Conservation (phyloP, 352 stramenopile species). For the Phytophthora capsici region DNA sequence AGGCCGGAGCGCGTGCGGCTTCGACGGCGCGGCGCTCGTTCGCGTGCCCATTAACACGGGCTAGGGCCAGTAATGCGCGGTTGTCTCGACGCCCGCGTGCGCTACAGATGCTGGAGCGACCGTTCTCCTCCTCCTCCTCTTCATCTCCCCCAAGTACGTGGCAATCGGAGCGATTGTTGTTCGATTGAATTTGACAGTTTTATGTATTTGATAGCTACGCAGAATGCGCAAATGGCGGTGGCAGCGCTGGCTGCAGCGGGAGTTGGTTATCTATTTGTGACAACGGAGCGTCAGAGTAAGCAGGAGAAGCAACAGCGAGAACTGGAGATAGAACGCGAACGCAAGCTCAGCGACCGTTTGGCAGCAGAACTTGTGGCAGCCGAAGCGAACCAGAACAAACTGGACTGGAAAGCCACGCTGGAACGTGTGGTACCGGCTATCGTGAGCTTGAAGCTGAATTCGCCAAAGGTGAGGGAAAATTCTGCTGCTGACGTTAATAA, state of each 20-base stretch:
- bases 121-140: slow-evolving; percentile 25
- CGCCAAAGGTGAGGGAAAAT: slow-evolving; percentile 62
- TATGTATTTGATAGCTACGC: slow-evolving; percentile 20
- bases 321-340: slow-evolving; percentile 67
- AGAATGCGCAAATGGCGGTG: slow-evolving; percentile 34
- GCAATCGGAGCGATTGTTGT: background rate
- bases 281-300: slow-evolving; percentile 46
- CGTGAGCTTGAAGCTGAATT: slow-evolving; percentile 90
- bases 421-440: slow-evolving; percentile 87
- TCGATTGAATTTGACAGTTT: background rate
- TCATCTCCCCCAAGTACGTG: slow-evolving; percentile 31
- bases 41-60: slow-evolving; percentile 1
- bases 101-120: slow-evolving; percentile 23
- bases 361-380: slow-evolving; percentile 71
- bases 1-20: slow-evolving; percentile 17
- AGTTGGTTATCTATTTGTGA: slow-evolving; percentile 59
- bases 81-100: background rate
- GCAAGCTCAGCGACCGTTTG: slow-evolving; percentile 68
- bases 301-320: slow-evolving; percentile 67
- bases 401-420: slow-evolving; percentile 87
- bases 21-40: slow-evolving; percentile 25
- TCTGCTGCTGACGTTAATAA: slow-evolving; percentile 7
- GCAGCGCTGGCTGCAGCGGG: slow-evolving; percentile 43
- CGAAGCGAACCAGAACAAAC: slow-evolving; percentile 68
- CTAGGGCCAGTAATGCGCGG: background rate